These are phyloP conservation scores for Clavispora asparagi DNA, from an alignment of 805 yeast genomes.

Conservation along the genomic window DNA sequence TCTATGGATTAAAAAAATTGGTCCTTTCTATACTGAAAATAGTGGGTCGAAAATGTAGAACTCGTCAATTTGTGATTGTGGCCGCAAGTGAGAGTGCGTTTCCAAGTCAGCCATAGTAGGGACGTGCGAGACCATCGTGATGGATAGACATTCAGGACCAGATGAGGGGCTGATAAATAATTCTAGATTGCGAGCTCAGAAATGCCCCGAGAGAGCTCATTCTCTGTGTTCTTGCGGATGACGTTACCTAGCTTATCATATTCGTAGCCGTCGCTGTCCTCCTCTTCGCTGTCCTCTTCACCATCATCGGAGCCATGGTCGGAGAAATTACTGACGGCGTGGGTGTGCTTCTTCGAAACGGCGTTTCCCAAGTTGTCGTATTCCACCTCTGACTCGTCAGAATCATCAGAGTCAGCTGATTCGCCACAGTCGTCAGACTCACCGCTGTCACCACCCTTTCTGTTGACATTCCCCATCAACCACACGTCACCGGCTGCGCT, in stretches of 20 bases:
- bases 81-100: no score
- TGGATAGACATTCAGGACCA: neutral
- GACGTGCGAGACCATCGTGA: no score
- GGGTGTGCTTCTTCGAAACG: constrained; percentile 8
- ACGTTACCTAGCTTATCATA: constrained; percentile 20
- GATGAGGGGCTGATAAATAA: neutral
- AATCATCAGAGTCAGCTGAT: constrained; percentile 12
- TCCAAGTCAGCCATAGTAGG: no score
- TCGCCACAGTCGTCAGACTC: constrained; percentile 15
- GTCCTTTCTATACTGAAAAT: no score
- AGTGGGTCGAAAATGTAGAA: no score
- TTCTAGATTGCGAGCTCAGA: neutral
- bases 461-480: constrained; percentile 75
- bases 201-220: neutral
- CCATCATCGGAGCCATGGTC: constrained; percentile 17
- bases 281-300: constrained; percentile 12
- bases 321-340: constrained; percentile 5
- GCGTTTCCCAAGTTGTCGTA: constrained; percentile 11
- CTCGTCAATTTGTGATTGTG: no score
- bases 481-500: constrained; percentile 59
- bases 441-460: constrained; percentile 18
- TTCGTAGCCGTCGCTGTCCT: constrained; percentile 1
- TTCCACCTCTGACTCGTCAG: constrained; percentile 11
- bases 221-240: constrained; percentile 1
- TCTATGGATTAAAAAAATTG: no score